Percentiles rank a stretch among this genome's conserved stretches.
phyloP scores from a whole-genome alignment of 2,329 filamentous ascomycete species.

The Teratosphaeria nubilosa region DNA sequence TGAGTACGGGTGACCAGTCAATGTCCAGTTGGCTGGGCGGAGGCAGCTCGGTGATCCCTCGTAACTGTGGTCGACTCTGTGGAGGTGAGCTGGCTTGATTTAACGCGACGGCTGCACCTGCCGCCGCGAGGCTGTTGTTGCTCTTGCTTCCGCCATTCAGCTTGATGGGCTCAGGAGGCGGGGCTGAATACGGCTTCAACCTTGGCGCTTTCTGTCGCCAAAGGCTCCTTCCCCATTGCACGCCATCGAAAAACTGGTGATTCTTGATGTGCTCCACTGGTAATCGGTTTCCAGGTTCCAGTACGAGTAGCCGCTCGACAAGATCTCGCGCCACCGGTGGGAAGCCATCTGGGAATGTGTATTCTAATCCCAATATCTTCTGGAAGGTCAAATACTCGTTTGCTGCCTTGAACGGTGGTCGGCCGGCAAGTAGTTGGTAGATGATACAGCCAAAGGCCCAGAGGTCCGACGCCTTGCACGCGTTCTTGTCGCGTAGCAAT shows the following conservation, averaged over 20 bases:
- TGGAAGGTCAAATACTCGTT: conserved; percentile 98
- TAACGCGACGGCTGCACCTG: conserved; percentile 12
- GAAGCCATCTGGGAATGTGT: conserved; percentile 84
- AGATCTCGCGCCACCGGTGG: conserved; percentile 77
- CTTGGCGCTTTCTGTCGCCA: conserved; percentile 88
- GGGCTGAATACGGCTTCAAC: conserved; percentile 72
- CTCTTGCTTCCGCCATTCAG: conserved; percentile 13
- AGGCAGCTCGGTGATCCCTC: conserved; percentile 87
- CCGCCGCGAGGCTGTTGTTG: conserved; percentile 8
- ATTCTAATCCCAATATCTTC: conserved; percentile 91
- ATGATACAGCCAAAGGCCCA: conserved; percentile 99
- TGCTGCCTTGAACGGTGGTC: conserved; percentile 89
- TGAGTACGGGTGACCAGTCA: conserved; percentile 95
- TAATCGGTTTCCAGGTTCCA: conserved; percentile 74
- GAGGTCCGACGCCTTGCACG: conserved; percentile 92
- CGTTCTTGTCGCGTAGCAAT: conserved; percentile 90
- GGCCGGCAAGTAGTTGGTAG: conserved; percentile 89
- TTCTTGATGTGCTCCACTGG: conserved; percentile 95
- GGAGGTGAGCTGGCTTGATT: conserved; percentile 7
- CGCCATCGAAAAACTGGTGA: conserved; percentile 86
- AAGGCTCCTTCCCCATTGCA: conserved; percentile 69
- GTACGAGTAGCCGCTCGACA: conserved; percentile 78
- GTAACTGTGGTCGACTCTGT: conserved; percentile 49
- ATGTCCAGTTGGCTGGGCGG: conserved; percentile 96
- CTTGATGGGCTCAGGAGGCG: conserved; percentile 28